These are phyloP conservation scores for Metarhizium anisopliae DNA, from an alignment of 2,329 filamentous ascomycete genomes.

Conservation along the genomic window DNA sequence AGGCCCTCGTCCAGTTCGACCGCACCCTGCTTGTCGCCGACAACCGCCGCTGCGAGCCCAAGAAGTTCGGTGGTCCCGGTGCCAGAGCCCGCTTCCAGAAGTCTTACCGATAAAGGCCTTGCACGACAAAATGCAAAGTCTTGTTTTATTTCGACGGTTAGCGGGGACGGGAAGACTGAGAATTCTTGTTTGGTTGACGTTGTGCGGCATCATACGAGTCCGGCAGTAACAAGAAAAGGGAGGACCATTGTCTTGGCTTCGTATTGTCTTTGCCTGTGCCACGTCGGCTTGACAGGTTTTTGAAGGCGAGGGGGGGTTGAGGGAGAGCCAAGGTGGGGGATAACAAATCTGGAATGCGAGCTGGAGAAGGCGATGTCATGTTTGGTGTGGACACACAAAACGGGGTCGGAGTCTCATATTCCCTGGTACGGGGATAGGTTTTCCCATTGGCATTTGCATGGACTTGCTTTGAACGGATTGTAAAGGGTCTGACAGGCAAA, in stretches of 20 bases:
- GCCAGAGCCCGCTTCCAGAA: conserved; percentile 97
- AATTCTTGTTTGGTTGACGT: background rate
- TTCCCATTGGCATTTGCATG: conserved; percentile 42
- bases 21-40: conserved; percentile 96
- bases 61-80: conserved; percentile 94
- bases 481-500: conserved; percentile 43
- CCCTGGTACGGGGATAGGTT: conserved; percentile 29
- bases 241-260: background rate
- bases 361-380: conserved; percentile 13
- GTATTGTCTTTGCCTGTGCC: background rate
- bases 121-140: background rate
- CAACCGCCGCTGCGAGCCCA: conserved; percentile 98
- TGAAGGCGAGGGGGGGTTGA: background rate
- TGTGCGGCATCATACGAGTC: background rate
- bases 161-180: background rate
- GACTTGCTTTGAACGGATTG: conserved; percentile 39
- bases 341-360: conserved; percentile 1
- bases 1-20: conserved; percentile 91
- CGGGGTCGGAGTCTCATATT: conserved; percentile 27
- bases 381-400: conserved; percentile 16
- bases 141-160: conserved; percentile 3
- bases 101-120: conserved; percentile 80
- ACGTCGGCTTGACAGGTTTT: background rate
- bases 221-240: too few relatives aligned
- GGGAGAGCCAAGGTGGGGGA: background rate